Conservation (phyloP, 768 basidiomycete genomes). For the Lepiota brunneoincarnata region DNA sequence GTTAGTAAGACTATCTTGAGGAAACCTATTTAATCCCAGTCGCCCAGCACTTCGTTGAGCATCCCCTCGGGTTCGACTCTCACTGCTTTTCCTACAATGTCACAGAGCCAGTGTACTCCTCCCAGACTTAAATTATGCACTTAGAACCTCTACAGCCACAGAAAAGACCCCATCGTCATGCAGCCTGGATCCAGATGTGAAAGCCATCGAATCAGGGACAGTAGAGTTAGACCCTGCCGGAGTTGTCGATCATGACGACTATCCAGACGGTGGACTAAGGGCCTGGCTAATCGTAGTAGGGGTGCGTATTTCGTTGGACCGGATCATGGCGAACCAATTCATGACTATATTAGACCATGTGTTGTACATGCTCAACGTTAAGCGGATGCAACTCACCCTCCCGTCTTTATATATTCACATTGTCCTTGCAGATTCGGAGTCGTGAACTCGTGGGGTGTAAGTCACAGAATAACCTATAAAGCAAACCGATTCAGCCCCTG, state of each 20-base stretch:
- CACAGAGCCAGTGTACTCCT: not conserved
- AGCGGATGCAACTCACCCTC: slow-evolving; percentile 16
- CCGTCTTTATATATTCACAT: slow-evolving; percentile 5
- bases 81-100: not conserved
- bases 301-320: slow-evolving; percentile 23
- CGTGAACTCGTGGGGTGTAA: slow-evolving; percentile 73
- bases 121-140: no score
- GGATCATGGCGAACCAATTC: not conserved
- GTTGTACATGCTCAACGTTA: slow-evolving; percentile 45
- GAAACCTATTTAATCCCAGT: not conserved
- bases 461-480: slow-evolving; percentile 21
- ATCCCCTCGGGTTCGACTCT: not conserved
- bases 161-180: not conserved
- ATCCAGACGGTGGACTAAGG: slow-evolving; percentile 41
- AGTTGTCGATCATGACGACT: slow-evolving; percentile 23
- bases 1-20: no score
- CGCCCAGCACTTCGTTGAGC: not conserved
- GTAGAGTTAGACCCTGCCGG: not conserved
- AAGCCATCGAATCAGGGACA: not conserved
- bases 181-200: not conserved
- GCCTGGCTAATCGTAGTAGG: slow-evolving; percentile 45
- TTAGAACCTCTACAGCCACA: no score
- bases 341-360: slow-evolving; percentile 33
- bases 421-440: slow-evolving; percentile 52
- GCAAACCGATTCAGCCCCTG: not conserved